Evolutionary conservation across 345 rosid species (phyloP), one percentile per base, ranked within the genome.

Genomic region (Citrus maxima): DNA sequence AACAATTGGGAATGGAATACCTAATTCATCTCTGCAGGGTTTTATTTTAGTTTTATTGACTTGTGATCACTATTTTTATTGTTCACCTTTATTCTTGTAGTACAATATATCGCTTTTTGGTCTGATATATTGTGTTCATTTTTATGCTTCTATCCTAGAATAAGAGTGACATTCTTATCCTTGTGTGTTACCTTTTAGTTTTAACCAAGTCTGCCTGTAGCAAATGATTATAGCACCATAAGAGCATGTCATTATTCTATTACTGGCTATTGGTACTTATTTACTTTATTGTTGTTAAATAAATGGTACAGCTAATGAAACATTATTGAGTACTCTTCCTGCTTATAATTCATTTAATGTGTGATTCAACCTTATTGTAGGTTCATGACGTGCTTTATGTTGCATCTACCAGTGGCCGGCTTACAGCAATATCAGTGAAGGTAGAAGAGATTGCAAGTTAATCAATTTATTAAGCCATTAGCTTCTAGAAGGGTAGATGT

Each of bases 361-460:
- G 13, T 49, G 56, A 65, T 63, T 77, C 58, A 49, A 54, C 22
- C 42, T 16, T 8, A 21, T 0, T 25, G 25, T 85, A 95, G 98
- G 89, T 72, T 78, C 86, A 59, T 67, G 62, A 78, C 46, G 73
- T 74, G 55, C 87, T 96, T 67, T 93, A 88, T 70, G 97, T 90
- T 80, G 94, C 93, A 81, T 91, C 99, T 61, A 96, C 99, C 59
- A 88, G 86, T 82, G 99, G 99, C 34, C 90, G 87, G 25, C 86
- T 96, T 74, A 89, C 91, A 78, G 97, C 98, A 80, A 42, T 93
- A 78, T 96, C 92, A 66, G 30, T 90, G 77, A 83, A 89, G 95
- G 99, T 95, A 85, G 74, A 79, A 21, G 68, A 72, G 54, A 81
- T 69, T 69, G 21, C 30, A 18, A 30, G 61, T 60, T 21, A 30